These are phyloP conservation scores for Cardamine occulta DNA, from an alignment of 345 rosid species.

Conservation along the genomic window DNA sequence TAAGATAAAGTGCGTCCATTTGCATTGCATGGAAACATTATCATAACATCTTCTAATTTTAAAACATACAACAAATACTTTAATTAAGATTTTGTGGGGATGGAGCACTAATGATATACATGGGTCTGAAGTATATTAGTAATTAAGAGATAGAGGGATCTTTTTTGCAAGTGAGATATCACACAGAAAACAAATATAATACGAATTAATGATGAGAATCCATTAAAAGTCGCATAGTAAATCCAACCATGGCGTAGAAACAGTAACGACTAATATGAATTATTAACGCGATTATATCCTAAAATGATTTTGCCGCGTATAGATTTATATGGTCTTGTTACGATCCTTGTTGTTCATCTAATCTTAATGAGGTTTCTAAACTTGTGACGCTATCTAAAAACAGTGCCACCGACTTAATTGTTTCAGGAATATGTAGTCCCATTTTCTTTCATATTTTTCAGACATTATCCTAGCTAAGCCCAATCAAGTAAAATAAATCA, in stretches of 20 bases:
- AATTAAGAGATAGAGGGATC: slow-evolving; percentile 27
- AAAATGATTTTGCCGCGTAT: too few species aligned
- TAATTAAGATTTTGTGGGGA: slow-evolving; percentile 47
- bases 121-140: slow-evolving; percentile 18
- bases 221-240: too few species aligned
- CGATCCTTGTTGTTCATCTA: neutral
- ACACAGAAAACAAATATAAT: neutral
- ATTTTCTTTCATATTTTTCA: neutral
- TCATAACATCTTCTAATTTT: slow-evolving; percentile 36
- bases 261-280: too few species aligned
- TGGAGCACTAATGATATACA: slow-evolving; percentile 41
- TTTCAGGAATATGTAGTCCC: neutral
- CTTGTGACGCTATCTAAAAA: slow-evolving; percentile 5
- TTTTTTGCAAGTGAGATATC: slow-evolving; percentile 14
- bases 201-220: neutral
- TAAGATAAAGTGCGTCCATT: slow-evolving; percentile 49
- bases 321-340: too few species aligned
- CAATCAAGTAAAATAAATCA: slow-evolving; percentile 6
- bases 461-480: neutral
- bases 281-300: too few species aligned
- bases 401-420: slow-evolving; percentile 4
- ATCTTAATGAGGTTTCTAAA: neutral
- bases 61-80: slow-evolving; percentile 18
- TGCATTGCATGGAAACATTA: slow-evolving; percentile 50
- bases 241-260: too few species aligned